A percentile compares a stretch with the other conserved stretches of the same genome.
These are phyloP conservation scores for Tetrahymena borealis DNA, from an alignment of 73 alveolate species.

Conservation along the genomic window DNA sequence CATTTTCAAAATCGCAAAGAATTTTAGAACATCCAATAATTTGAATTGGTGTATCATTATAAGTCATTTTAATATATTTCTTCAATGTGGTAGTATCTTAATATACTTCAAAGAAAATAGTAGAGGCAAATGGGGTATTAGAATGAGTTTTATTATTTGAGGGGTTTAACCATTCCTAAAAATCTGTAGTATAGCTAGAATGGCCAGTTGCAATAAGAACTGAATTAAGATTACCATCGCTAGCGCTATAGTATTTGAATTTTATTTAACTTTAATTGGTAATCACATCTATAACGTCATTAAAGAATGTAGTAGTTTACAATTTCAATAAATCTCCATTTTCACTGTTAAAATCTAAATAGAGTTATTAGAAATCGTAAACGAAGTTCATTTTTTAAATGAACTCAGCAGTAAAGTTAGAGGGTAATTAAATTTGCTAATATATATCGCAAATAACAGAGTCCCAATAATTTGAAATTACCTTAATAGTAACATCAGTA, in stretches of 20 bases:
- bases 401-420: neutral
- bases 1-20: neutral
- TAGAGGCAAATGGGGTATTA: neutral
- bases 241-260: neutral
- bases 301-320: neutral
- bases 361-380: neutral
- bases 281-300: neutral
- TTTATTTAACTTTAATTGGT: neutral
- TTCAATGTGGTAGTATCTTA: neutral
- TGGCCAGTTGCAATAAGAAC: neutral
- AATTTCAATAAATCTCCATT: neutral
- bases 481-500: neutral
- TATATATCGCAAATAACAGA: neutral
- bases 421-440: neutral
- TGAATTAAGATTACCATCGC: neutral
- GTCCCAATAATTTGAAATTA: neutral
- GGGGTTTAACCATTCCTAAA: neutral
- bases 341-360: neutral
- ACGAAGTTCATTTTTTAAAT: neutral
- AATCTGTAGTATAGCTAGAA: neutral
- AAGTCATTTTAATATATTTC: neutral
- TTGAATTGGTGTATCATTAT: neutral
- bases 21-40: neutral
- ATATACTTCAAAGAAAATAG: neutral
- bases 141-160: neutral